Evolutionary conservation across 495 filamentous ascomycete species (phyloP).

Genomic region (Talaromyces trachyspermus): DNA sequence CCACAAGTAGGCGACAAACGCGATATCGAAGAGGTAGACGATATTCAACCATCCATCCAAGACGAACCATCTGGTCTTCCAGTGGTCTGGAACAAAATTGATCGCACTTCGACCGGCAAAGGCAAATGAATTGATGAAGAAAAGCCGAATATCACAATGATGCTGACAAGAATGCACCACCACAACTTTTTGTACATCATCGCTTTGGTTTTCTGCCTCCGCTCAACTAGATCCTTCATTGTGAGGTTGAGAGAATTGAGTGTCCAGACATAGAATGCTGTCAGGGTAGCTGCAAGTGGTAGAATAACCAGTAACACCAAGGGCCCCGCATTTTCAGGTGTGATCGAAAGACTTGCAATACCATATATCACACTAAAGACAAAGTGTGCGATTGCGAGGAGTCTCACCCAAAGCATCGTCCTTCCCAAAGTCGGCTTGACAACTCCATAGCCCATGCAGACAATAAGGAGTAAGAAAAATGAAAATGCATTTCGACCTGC

Average conservation of each 20-base stretch:
- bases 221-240: conserved; percentile 88
- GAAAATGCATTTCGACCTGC: conserved; percentile 94
- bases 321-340: conserved; percentile 65
- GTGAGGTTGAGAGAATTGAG: conserved; percentile 90
- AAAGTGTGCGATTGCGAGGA: conserved; percentile 85
- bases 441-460: conserved; percentile 99
- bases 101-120: conserved; percentile 77
- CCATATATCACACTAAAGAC: conserved; percentile 92
- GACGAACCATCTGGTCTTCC: conserved; percentile 95
- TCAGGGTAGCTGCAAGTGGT: conserved; percentile 84
- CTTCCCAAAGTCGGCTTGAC: conserved; percentile 90
- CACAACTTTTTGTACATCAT: conserved; percentile 98
- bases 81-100: conserved; percentile 89
- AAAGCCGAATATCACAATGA: conserved; percentile 96
- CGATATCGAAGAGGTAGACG: conserved; percentile 88
- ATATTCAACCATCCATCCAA: conserved; percentile 96
- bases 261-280: conserved; percentile 98
- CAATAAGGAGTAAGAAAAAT: conserved; percentile 96
- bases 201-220: conserved; percentile 89
- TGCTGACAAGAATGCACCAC: conserved; percentile 91
- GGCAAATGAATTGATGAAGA: conserved; percentile 89
- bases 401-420: conserved; percentile 91
- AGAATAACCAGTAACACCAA: conserved; percentile 93
- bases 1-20: conserved; percentile 95
- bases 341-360: conserved; percentile 80